Evolutionary conservation across 2,329 filamentous ascomycete species (phyloP), one percentile per base, ranked within the genome.

Genomic region (Colletotrichum sp.): DNA sequence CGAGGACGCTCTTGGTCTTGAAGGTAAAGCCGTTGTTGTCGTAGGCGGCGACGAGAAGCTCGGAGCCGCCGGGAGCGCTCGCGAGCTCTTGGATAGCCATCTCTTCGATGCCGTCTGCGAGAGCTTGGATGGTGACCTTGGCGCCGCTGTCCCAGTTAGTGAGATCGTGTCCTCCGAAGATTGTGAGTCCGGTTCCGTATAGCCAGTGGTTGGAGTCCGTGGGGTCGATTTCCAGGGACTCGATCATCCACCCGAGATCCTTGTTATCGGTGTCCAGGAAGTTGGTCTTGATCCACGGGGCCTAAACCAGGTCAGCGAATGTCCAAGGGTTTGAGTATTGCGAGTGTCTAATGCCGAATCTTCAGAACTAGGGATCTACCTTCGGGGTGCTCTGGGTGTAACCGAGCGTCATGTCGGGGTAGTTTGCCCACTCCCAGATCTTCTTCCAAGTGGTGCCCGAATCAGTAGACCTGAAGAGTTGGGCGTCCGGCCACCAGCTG

Each of bases 241-340:
- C 91, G 8, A 92, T 90, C 91, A 92, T 92, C 90, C 91, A 92
- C 0, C 91, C 91, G 6, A 92, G 80, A 26, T 85, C 84, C 82
- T 90, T 89, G 13, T 83, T 85, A 68, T 89, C 88, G 6, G 81
- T 80, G 1, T 87, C 85, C 16, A 89, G 81, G 70, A 89, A 89
- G 18, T 87, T 84, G n/a, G 87, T 85, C 78, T 88, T 84, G 72
- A 91, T 86, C 90, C 90, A 92, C 1, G 90, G 90, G 0, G 90
- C 90, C 36, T 76, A 30, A 4, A 1, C 2, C 12, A 1, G 3
- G 59, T 74, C 36, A 74, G n/a, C n/a, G n/a, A n/a, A n/a, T n/a
- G n/a, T n/a, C n/a, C n/a, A n/a, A n/a, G n/a, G n/a, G n/a, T n/a
- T n/a, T n/a, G n/a, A n/a, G n/a, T n/a, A n/a, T n/a, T n/a, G n/a